phyloP scores from a whole-genome alignment of 208 protist species.

The Leishmania martiniquensis region DNA sequence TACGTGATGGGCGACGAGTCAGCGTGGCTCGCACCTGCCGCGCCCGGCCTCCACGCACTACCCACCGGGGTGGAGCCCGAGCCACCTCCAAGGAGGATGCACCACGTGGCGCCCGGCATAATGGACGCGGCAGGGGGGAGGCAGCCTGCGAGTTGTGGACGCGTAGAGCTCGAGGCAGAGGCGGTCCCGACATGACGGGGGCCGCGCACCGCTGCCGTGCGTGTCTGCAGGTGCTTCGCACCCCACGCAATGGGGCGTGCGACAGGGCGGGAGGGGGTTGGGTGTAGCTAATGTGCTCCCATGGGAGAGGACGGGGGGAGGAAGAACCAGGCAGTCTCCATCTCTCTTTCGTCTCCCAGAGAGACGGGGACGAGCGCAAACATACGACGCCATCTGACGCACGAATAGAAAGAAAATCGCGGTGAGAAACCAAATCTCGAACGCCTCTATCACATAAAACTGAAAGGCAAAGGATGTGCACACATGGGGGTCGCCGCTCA shows the following conservation, averaged over 20 bases:
- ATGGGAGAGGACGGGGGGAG: neutral
- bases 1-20: neutral
- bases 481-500: neutral
- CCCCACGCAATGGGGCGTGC: neutral
- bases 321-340: too few species aligned
- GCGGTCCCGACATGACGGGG: too few species aligned
- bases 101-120: neutral
- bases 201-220: neutral
- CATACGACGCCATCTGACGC: neutral
- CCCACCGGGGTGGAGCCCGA: neutral
- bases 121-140: neutral
- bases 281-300: neutral
- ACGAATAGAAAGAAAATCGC: neutral
- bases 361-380: neutral
- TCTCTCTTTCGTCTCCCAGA: too few species aligned
- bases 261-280: neutral
- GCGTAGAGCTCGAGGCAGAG: neutral
- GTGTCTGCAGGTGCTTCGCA: neutral
- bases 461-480: neutral
- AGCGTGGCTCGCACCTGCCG: neutral
- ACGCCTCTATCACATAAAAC: neutral
- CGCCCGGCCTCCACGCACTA: neutral
- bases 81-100: neutral
- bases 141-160: neutral
- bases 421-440: too few species aligned